A percentile compares a stretch with the other conserved stretches of the same genome.
Conservation (phyloP, 805 yeast species). For the Teunomyces cretensis region DNA sequence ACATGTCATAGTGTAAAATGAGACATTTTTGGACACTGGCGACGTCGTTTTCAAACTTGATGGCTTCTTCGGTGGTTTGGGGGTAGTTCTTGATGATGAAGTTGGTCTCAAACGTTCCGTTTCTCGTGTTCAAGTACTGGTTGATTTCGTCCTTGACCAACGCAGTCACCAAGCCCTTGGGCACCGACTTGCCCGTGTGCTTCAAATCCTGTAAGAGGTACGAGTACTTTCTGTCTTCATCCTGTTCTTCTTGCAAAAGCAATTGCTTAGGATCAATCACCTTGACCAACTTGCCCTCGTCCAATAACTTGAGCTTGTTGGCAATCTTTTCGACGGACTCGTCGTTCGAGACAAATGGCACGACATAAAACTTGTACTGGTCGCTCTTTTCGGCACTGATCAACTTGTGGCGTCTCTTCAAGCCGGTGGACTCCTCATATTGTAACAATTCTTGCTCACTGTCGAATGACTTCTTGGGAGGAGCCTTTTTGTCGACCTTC, state of each 20-base stretch:
- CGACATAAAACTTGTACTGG: constrained; percentile 41
- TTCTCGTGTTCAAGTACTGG: constrained; percentile 34
- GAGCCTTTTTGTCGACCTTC: constrained; percentile 28
- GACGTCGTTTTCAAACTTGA: constrained; percentile 71
- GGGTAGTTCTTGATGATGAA: constrained; percentile 62
- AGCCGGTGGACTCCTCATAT: constrained; percentile 49
- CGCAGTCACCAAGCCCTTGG: constrained; percentile 52
- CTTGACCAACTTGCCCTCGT: constrained; percentile 26
- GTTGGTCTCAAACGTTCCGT: constrained; percentile 42
- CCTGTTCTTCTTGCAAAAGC: constrained; percentile 44
- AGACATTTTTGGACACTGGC: constrained; percentile 47
- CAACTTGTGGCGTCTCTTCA: constrained; percentile 49
- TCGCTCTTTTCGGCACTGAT: constrained; percentile 37
- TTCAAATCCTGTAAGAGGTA: constrained; percentile 50
- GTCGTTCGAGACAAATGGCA: constrained; percentile 30
- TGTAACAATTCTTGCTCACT: constrained; percentile 50
- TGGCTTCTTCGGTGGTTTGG: constrained; percentile 60
- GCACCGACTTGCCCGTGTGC: constrained; percentile 25
- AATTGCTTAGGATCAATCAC: constrained; percentile 53
- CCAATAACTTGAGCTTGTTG: constrained; percentile 9
- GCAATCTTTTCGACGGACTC: constrained; percentile 18
- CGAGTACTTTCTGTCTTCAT: constrained; percentile 47
- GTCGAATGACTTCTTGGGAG: constrained; percentile 36
- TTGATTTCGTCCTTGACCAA: constrained; percentile 41
- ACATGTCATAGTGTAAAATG: constrained; percentile 31